Base-by-base conservation (phyloP, 116 monocot species). In the Papilionanthe hybrid region DNA sequence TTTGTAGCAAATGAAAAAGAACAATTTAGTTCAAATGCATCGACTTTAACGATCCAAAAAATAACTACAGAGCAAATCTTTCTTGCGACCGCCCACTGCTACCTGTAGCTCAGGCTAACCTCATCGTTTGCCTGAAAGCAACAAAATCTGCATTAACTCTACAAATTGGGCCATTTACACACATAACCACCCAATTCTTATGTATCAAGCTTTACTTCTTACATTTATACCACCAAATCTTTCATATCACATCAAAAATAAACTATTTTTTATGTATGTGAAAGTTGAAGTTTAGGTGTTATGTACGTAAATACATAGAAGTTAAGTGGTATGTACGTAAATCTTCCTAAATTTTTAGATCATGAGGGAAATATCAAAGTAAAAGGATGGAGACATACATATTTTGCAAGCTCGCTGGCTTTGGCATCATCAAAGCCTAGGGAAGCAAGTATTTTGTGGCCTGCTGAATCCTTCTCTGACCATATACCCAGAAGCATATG, bases 401-500 rank as follows among this genome's bases (percentile, higher is more conserved):
- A 86, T 80, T 95, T 93, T 0, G 88, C 84, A 50, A 99, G 84
- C 50, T 93, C 85, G 15, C 44, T 67, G 41, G 99, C 99, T 78
- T 90, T 95, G 63, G 87, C 87, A 83, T 88, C 82, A 83, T 93
- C 79, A 82, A 99, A 99, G 60, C 99, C 99, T 72, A 93, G 83
- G 28, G 92, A 80, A 15, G 89, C 88, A 72, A 99, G 37, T 66
- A 95, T 87, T 76, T 93, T 95, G 82, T 99, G 92, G 79, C 93
- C 99, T 43, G 90, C 89, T 55, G 95, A 99, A 56, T 99, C 90
- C 79, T 91, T 86, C 80, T 92, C 82, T 20, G 99, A 92, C 99
- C 99, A 99, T 79, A 95, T 87, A 22, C 92, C 99, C 28, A 99
- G 84, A 85, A 99, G 90, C 87, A 99, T 81, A 82, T 95, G 92